phyloP scores from a whole-genome alignment of 305 asterid species.

The Striga hermonthica region DNA sequence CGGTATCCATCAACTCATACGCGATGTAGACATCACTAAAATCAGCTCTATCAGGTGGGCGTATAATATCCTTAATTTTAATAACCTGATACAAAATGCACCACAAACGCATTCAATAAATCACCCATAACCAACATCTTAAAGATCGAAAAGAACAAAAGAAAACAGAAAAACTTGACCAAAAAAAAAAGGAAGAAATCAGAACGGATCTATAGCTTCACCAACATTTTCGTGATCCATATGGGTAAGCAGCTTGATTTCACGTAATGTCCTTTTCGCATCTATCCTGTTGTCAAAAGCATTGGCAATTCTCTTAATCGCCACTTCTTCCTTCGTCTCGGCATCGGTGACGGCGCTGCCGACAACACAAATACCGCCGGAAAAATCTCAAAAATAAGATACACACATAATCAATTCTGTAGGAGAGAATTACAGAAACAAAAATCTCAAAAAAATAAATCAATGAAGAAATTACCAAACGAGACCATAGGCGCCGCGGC shows the following conservation, averaged over 20 bases:
- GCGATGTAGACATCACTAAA: slow-evolving; percentile 79
- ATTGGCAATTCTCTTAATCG: slow-evolving; percentile 83
- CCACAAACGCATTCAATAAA: not conserved
- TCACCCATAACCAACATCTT: not conserved
- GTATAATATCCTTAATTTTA: slow-evolving; percentile 69
- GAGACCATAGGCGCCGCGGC: slow-evolving; percentile 89
- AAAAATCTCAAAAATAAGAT: slow-evolving; percentile 24
- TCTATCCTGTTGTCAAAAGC: slow-evolving; percentile 90
- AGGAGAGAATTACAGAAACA: not conserved
- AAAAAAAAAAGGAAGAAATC: not conserved
- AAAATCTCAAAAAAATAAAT: not conserved
- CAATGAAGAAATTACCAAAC: slow-evolving; percentile 52
- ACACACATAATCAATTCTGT: not conserved
- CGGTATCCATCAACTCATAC: slow-evolving; percentile 91
- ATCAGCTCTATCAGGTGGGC: slow-evolving; percentile 60
- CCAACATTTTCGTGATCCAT: slow-evolving; percentile 89
- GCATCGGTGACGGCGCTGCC: slow-evolving; percentile 68
- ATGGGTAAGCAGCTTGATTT: slow-evolving; percentile 85
- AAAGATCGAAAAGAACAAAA: not conserved
- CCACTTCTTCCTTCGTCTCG: slow-evolving; percentile 74
- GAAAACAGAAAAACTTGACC: slow-evolving; percentile 7
- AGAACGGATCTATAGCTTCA: slow-evolving; percentile 20
- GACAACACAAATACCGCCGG: slow-evolving; percentile 20
- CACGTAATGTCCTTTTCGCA: slow-evolving; percentile 82
- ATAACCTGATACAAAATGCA: slow-evolving; percentile 43